Evolutionary conservation across 2,329 filamentous ascomycete species (phyloP), one percentile per base, ranked within the genome.

Genomic region (Zalaria obscura): DNA sequence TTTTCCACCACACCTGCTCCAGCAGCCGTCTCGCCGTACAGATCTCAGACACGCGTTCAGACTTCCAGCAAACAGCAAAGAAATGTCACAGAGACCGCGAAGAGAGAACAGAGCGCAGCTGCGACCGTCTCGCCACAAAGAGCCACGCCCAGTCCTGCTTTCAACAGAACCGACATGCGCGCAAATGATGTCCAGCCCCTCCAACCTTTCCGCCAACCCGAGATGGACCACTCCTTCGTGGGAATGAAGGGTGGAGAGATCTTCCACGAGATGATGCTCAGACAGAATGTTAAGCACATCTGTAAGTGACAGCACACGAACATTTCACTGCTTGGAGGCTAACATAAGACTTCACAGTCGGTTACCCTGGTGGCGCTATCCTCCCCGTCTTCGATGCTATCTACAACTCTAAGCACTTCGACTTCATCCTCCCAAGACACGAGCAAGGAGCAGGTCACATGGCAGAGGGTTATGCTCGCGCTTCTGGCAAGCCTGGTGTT

Each of bases 231-330:
- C 52, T 68, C 65, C 46, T 93, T 96, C 63, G 86, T 96, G 57
- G 89, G 89, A 48, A 89, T 88, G 73, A 93, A 78, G 39, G 89
- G 91, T 58, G 91, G 91, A 58, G 81, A 95, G 64, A 95, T 96
- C 54, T 94, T 96, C 65, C 88, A 96, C 64, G 89, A 96, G 67
- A 96, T 96, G 89, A 95, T 98, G 88, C 73, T 93, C 47, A 75
- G 89, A 57, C 83, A 89, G 54, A 76, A 72, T 53, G 89, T 98
- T 43, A 91, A 95, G 69, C 86, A 95, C 62, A 76, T 96, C 57
- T 96, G 86, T 93, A 72, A 59, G 85, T 80, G 48, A 52, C 31
- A 10, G 26, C 39, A 9, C 38, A n/a, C 28, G 25, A 6, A 25
- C 18, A 18, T 18, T 32, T 25, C 27, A 38, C 39, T 18, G 18